Evolutionary conservation across 306 rosid species (phyloP), one percentile per base, ranked within the genome.

Genomic region (Chamaecrista fasciculata): DNA sequence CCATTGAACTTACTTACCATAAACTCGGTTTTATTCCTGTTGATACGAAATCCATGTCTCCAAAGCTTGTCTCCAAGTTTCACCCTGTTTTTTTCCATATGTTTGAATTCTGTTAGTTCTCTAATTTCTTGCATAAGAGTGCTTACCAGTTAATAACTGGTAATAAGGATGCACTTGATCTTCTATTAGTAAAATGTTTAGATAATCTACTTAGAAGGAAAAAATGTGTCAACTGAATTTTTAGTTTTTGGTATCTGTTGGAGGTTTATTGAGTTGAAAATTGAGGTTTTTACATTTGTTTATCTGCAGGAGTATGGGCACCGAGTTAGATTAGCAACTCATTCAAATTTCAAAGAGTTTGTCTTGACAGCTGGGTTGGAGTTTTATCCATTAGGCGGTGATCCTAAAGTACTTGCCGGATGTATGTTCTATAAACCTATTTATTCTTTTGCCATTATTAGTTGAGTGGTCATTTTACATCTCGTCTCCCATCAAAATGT

Each of bases 301-400:
- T 58, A 65, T 44, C 29, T 84, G 96, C 96, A 95, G 99, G 99
- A 95, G 66, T 95, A 87, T 80, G 99, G 99, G 16, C 99, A 95
- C 81, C 99, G 99, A 43, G 96, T 95, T 81, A 87, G 99, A 83
- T 83, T 95, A 69, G 97, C 99, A 25, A 89, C 96, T 62, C 99
- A 95, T 84, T 89, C 97, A 80, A 95, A 95, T 83, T 95, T 91
- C 69, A 95, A 95, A 81, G 99, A 95, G 82, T 95, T 95, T 89
- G 99, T 95, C 70, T 78, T 91, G 84, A 89, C 99, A 68, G 90
- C 99, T 78, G 99, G 99, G 43, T 79, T 95, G 96, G 99, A 95
- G 87, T 95, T 95, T 82, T 95, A 82, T 76, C 95, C 96, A 5
- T 79, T 95, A 73, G 99, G 99, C 67, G 99, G 99, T 20, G 99